A percentile compares a stretch with the other conserved stretches of the same genome.
Evolutionary conservation across 2,329 filamentous ascomycete species (phyloP).

Genomic region (Lachnellula willkommii): DNA sequence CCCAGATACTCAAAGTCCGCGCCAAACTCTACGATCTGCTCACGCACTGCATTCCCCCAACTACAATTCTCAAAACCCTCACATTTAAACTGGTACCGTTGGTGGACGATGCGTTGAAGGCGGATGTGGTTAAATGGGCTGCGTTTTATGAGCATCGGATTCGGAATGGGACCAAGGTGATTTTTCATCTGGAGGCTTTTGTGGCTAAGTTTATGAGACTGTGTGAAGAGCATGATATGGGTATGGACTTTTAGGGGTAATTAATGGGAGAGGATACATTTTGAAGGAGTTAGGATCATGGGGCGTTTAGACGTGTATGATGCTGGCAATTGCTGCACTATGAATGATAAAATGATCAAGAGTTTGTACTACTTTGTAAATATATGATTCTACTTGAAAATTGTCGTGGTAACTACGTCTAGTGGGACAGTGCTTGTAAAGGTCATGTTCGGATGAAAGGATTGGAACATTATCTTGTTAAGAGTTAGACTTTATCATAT

Average conservation of each 20-base stretch:
- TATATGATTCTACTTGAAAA: no score
- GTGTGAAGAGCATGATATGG: conserved; percentile 86
- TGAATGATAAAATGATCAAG: neutral
- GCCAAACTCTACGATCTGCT: conserved; percentile 95
- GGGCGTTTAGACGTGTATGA: neutral
- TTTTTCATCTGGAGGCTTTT: conserved; percentile 97
- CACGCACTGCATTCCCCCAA: conserved; percentile 94
- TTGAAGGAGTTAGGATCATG: neutral
- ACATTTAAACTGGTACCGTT: conserved; percentile 87
- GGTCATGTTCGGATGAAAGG: no score
- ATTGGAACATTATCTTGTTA: no score
- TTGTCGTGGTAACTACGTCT: no score
- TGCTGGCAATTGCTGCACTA: neutral
- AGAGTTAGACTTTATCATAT: no score
- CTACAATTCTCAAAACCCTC: conserved; percentile 87
- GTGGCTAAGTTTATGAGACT: conserved; percentile 98
- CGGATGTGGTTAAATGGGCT: conserved; percentile 90
- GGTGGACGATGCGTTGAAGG: conserved; percentile 84
- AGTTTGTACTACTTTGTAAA: no score
- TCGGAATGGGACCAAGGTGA: conserved; percentile 86
- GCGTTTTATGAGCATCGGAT: conserved; percentile 97
- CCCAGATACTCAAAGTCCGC: conserved; percentile 78
- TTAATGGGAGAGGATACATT: neutral
- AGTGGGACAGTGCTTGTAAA: no score
- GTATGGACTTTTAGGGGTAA: conserved; percentile 59